Conservation (phyloP, 1,284 basidiomycete species). For the Sporisorium exsertum region DNA sequence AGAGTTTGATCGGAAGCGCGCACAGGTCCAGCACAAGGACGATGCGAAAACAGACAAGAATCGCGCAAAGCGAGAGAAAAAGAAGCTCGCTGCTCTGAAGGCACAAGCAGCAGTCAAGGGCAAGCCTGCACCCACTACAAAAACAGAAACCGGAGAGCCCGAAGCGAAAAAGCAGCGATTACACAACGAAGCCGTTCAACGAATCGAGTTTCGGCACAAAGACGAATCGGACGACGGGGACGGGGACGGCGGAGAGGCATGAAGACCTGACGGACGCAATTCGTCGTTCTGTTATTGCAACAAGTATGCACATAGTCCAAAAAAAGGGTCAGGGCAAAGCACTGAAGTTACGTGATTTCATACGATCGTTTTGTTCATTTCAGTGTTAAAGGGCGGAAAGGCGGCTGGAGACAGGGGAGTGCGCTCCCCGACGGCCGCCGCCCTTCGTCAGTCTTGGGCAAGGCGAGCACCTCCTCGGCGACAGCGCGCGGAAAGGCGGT, state of each 20-base stretch:
- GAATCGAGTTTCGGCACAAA: conserved; percentile 34
- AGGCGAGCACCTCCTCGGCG: too few species aligned
- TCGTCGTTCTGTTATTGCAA: too few species aligned
- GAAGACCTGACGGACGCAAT: background rate
- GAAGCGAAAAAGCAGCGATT: conserved; percentile 36
- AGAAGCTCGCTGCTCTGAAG: conserved; percentile 52
- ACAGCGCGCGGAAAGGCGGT: too few species aligned
- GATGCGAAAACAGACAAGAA: conserved; percentile 66
- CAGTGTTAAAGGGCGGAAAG: too few species aligned
- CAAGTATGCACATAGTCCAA: too few species aligned
- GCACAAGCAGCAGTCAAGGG: conserved; percentile 36
- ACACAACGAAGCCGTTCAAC: conserved; percentile 28
- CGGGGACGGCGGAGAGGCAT: conserved; percentile 1
- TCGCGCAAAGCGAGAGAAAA: conserved; percentile 63
- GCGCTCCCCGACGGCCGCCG: too few species aligned
- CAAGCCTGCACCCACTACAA: conserved; percentile 13
- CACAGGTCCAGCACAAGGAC: conserved; percentile 63
- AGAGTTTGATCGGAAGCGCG: conserved; percentile 50
- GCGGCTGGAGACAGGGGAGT: too few species aligned
- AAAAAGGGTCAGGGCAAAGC: too few species aligned
- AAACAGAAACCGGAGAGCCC: conserved; percentile 10
- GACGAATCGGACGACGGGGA: conserved; percentile 20
- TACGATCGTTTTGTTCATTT: too few species aligned
- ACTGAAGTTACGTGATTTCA: too few species aligned
- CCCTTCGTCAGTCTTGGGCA: too few species aligned